Conservation (phyloP, 2,329 filamentous ascomycete species). For the Colletotrichum zoysiae region DNA sequence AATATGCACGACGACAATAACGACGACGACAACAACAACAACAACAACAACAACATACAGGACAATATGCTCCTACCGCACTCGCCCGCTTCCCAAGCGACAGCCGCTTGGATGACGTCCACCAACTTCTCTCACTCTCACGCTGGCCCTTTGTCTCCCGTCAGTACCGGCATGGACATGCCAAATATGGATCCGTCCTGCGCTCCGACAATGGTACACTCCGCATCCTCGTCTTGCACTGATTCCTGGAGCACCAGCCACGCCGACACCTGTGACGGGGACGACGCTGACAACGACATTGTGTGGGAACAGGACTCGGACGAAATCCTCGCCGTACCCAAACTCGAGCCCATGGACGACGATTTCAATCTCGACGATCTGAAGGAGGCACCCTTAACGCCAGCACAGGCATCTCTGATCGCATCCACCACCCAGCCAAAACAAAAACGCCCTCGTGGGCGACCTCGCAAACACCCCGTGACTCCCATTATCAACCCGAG, state of each 20-base stretch:
- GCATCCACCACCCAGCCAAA: constrained; percentile 52
- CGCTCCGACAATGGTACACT: constrained; percentile 58
- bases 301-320: constrained; percentile 63
- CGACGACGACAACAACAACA: constrained; percentile 46
- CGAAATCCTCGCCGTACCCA: constrained; percentile 62
- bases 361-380: constrained; percentile 67
- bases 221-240: constrained; percentile 60
- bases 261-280: constrained; percentile 50
- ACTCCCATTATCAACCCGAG: constrained; percentile 67
- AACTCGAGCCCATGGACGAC: constrained; percentile 69
- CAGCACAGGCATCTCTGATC: constrained; percentile 39
- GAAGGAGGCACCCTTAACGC: constrained; percentile 57
- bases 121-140: constrained; percentile 51
- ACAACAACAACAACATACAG: constrained; percentile 51
- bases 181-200: constrained; percentile 53
- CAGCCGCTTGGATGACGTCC: constrained; percentile 46
- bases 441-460: constrained; percentile 77
- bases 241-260: constrained; percentile 60
- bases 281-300: constrained; percentile 56
- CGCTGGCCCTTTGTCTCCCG: constrained; percentile 65
- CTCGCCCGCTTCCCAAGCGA: constrained; percentile 53
- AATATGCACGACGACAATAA: constrained; percentile 39
- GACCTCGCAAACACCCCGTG: constrained; percentile 84
- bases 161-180: constrained; percentile 64
- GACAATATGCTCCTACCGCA: constrained; percentile 47